A percentile compares a stretch with the other conserved stretches of the same genome.
Evolutionary conservation across 2,329 filamentous ascomycete genomes (phyloP).

Genomic region (Pseudopyricularia cyperi): DNA sequence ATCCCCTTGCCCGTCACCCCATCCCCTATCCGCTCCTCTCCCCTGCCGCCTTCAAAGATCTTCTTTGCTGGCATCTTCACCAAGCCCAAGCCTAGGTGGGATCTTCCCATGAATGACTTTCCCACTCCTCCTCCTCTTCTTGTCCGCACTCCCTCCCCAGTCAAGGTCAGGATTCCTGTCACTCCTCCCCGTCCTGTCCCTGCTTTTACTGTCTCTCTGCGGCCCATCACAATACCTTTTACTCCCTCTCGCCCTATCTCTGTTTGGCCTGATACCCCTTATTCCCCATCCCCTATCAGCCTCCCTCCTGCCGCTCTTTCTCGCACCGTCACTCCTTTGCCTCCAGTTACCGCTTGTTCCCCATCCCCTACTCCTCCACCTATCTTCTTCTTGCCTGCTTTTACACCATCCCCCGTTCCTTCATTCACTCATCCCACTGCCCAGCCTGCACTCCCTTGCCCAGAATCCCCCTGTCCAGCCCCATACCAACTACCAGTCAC

Average conservation of each 20-base stretch:
- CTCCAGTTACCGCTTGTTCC: background rate
- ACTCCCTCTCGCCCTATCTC: background rate
- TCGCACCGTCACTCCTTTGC: background rate
- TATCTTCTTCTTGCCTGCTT: background rate
- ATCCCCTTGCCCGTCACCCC: background rate
- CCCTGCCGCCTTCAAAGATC: background rate
- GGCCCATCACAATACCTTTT: background rate
- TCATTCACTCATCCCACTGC: background rate
- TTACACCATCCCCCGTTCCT: background rate
- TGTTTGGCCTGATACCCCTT: background rate
- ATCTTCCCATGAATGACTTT: background rate
- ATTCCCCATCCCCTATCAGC: too few species aligned
- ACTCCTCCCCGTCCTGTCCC: too few species aligned
- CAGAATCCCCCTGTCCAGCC: too few species aligned
- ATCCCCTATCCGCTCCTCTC: too few species aligned
- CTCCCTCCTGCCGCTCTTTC: too few species aligned
- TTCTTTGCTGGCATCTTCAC: background rate
- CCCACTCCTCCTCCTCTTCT: too few species aligned
- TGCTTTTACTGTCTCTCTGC: too few species aligned
- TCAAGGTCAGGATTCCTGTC: too few species aligned
- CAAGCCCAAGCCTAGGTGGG: background rate
- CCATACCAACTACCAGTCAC: too few species aligned
- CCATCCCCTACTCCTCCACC: background rate
- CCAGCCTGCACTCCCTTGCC: too few species aligned
- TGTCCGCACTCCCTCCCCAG: too few species aligned